Conservation (phyloP, 495 filamentous ascomycete species). For the Hyphodiscus hymeniophilus region DNA sequence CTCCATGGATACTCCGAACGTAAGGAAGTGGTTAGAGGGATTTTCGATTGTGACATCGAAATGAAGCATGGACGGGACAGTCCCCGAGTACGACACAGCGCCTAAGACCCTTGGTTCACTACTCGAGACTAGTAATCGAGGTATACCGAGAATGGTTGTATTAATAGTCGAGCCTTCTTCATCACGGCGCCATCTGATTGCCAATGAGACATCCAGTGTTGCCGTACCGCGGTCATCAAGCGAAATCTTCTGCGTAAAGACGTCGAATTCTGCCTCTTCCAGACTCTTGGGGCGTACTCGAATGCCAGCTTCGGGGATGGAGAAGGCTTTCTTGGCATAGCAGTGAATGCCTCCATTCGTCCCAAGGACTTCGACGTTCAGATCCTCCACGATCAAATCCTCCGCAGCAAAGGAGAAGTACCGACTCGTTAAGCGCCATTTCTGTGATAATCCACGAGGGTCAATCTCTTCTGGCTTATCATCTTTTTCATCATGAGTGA, state of each 20-base stretch:
- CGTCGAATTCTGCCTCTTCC: slow-evolving; percentile 55
- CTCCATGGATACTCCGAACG: slow-evolving; percentile 88
- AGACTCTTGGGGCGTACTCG: slow-evolving; percentile 32
- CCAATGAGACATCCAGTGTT: slow-evolving; percentile 64
- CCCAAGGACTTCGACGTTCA: slow-evolving; percentile 47
- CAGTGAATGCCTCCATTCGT: slow-evolving; percentile 43
- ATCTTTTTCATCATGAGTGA: slow-evolving; percentile 43
- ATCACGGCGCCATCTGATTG: slow-evolving; percentile 65
- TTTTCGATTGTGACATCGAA: slow-evolving; percentile 77
- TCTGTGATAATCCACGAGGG: slow-evolving; percentile 59
- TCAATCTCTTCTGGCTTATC: slow-evolving; percentile 24
- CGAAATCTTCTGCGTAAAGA: slow-evolving; percentile 61
- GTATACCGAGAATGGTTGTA: slow-evolving; percentile 57
- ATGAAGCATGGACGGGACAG: slow-evolving; percentile 25
- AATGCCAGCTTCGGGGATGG: slow-evolving; percentile 16
- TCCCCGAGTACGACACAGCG: slow-evolving; percentile 39
- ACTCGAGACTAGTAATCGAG: slow-evolving; percentile 67
- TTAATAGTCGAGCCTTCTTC: slow-evolving; percentile 31
- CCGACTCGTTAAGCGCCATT: slow-evolving; percentile 65
- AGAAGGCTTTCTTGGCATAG: slow-evolving; percentile 25
- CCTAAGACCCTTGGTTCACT: slow-evolving; percentile 86
- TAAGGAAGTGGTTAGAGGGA: slow-evolving; percentile 86
- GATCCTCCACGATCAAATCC: slow-evolving; percentile 55
- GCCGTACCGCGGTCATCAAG: slow-evolving; percentile 73
- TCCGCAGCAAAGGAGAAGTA: slow-evolving; percentile 70